Conservation (phyloP, 2,329 filamentous ascomycete species). For the Phoma sp. region DNA sequence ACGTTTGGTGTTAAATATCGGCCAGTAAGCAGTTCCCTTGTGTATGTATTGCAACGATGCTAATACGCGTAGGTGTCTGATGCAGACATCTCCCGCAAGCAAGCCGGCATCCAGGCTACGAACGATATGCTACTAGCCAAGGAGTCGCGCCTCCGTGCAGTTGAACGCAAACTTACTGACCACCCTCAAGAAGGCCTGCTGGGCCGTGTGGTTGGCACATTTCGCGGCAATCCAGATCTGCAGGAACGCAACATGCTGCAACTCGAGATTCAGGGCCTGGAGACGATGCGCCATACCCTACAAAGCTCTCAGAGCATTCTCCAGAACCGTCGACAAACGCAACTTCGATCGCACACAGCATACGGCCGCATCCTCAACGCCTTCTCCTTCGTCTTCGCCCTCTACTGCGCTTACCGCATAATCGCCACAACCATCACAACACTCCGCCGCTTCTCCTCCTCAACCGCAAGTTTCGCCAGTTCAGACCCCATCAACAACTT, state of each 20-base stretch:
- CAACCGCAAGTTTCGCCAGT: conserved; percentile 65
- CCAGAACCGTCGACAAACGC: conserved; percentile 67
- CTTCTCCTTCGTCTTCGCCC: conserved; percentile 73
- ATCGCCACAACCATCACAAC: conserved; percentile 73
- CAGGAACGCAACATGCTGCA: conserved; percentile 64
- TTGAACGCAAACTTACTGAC: conserved; percentile 70
- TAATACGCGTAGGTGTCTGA: conserved; percentile 64
- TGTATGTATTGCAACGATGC: neutral
- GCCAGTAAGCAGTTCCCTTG: conserved; percentile 52
- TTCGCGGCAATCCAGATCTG: conserved; percentile 68
- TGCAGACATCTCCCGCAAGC: conserved; percentile 76
- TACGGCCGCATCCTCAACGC: conserved; percentile 70
- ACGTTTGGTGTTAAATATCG: conserved; percentile 72
- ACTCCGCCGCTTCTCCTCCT: conserved; percentile 65
- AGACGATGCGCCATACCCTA: conserved; percentile 79
- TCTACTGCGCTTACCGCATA: conserved; percentile 88
- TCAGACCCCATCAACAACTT: conserved; percentile 86
- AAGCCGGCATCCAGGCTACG: conserved; percentile 78
- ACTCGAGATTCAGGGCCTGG: conserved; percentile 79
- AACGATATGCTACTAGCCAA: conserved; percentile 81
- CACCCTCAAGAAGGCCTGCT: conserved; percentile 66
- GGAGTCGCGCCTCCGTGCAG: conserved; percentile 71
- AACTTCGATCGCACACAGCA: conserved; percentile 71
- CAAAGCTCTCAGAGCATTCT: conserved; percentile 70
- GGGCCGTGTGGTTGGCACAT: conserved; percentile 74